Evolutionary conservation across 768 basidiomycete species (phyloP).

Genomic region (Calocybe gangraenosa): DNA sequence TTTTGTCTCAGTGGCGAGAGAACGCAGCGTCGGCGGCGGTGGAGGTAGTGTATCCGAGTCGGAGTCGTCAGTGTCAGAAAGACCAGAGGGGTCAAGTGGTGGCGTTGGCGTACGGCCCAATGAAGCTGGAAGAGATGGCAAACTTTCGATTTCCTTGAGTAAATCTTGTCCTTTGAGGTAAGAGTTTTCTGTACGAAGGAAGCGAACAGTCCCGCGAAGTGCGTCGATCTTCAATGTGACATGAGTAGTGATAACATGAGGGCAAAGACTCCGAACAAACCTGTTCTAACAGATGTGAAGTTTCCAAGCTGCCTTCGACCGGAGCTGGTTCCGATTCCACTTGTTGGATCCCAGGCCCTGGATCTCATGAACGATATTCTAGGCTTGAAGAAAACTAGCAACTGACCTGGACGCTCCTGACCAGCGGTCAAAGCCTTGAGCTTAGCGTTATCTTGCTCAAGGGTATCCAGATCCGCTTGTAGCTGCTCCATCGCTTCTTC

Average conservation of each 20-base stretch:
- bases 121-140: constrained; percentile 61
- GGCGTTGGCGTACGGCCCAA: constrained; percentile 54
- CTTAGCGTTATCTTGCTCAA: constrained; percentile 87
- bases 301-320: constrained; percentile 81
- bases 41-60: constrained; percentile 32
- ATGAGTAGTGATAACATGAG: too few species aligned
- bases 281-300: constrained; percentile 86
- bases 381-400: not conserved
- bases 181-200: constrained; percentile 90
- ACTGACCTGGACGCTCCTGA: constrained; percentile 71
- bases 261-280: too few species aligned
- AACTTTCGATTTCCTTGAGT: constrained; percentile 71
- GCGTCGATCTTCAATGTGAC: constrained; percentile 74
- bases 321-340: constrained; percentile 58
- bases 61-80: constrained; percentile 66
- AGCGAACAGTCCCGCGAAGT: constrained; percentile 86
- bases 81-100: constrained; percentile 57
- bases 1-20: constrained; percentile 80
- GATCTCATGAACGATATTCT: not conserved
- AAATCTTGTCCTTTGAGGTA: constrained; percentile 93
- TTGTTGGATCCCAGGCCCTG: constrained; percentile 44
- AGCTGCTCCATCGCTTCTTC: constrained; percentile 93
- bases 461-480: constrained; percentile 79
- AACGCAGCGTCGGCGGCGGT: constrained; percentile 51
- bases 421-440: constrained; percentile 64